Evolutionary conservation across 257 asterid genomes (phyloP), one percentile per base, ranked within the genome.

Genomic region (Forsythia viridissima): DNA sequence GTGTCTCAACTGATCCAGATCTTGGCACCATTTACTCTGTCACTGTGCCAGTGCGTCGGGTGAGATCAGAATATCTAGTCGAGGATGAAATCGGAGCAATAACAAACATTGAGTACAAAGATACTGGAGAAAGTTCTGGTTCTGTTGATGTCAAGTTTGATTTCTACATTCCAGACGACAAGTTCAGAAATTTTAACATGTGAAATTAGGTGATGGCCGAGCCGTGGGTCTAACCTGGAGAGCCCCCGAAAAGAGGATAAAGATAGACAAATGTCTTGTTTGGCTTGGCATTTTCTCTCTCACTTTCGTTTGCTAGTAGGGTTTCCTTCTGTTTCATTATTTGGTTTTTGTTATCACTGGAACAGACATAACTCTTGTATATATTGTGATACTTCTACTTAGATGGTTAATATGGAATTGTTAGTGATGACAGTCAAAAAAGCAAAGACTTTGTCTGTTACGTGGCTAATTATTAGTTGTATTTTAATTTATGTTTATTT

Each of bases 81-180:
- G 98, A 88, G 30, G 97, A 93, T 72, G 96, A 90, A 71, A 84
- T 86, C 8, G 97, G 97, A 63, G 72, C 92, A 5, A 96, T 93
- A 36, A 89, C 94, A 4, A 96, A 91, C 73, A 72, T 93, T 0
- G 97, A 96, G 76, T 96, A 93, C 83, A 92, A 84, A 79, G 97
- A 96, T 80, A 89, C 74, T 5, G 99, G 98, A 52, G 92, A 89
- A 80, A 79, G 37, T 42, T 92, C 97, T 36, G 99, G 99, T 70
- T 90, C 97, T 2, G 96, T 96, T 66, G 99, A 96, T 82, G 99
- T 96, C 41, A 96, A 87, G 86, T 96, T 96, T 6, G 99, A 96
- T 73, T 96, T 96, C 80, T 93, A 87, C 79, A n/a, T 92, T 79
- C 97, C 98, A 13, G 79, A 88, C 48, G 93, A 93, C 71, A 70